Conservation (phyloP, 176 grass and related monocot species). For the Eremochloa ophiuroides region DNA sequence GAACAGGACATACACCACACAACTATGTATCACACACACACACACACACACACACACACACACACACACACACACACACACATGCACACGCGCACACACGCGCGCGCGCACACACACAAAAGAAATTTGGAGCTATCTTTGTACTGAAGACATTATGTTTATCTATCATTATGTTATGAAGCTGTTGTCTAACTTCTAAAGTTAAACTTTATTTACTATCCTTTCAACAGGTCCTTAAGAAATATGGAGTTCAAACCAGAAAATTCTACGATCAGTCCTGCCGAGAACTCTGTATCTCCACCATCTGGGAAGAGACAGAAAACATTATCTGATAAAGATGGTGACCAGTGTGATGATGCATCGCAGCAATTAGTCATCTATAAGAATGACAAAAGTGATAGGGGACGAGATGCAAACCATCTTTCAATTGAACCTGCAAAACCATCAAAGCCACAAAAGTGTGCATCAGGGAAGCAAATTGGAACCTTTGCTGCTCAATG, state of each 20-base stretch:
- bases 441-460: not conserved
- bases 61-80: too few relatives aligned
- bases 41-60: not conserved
- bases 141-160: not conserved
- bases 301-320: not conserved
- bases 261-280: not conserved
- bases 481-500: conserved; percentile 60
- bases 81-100: too few relatives aligned
- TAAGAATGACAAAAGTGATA: not conserved
- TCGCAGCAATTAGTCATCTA: not conserved
- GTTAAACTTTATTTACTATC: not conserved
- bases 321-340: conserved; percentile 6
- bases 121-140: not conserved
- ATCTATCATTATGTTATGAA: not conserved
- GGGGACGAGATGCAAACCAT: not conserved
- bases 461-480: conserved; percentile 1
- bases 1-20: not conserved
- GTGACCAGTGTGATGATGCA: not conserved
- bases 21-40: not conserved
- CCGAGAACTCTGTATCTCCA: not conserved
- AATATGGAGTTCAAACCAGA: not conserved
- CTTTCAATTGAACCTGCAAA: not conserved
- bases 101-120: too few relatives aligned
- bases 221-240: conserved; percentile 17
- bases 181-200: not conserved